phyloP scores from a whole-genome alignment of 352 stramenopile genomes.

The Pythium pyrilobum region DNA sequence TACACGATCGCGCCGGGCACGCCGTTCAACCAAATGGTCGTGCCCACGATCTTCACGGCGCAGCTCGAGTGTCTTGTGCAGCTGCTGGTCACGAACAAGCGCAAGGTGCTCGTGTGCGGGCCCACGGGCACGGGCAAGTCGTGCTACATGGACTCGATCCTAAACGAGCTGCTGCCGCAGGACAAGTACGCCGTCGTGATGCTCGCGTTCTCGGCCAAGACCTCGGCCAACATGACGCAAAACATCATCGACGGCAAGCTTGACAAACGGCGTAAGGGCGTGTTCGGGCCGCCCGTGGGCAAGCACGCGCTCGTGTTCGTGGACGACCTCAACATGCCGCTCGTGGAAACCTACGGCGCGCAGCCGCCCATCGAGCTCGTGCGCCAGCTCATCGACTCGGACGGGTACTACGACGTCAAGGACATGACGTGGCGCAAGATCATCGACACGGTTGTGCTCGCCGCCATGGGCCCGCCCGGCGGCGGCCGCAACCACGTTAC shows the following conservation, averaged over 20 bases:
- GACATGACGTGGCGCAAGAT: slow-evolving; percentile 91
- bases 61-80: slow-evolving; percentile 88
- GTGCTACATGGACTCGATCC: slow-evolving; percentile 86
- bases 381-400: slow-evolving; percentile 87
- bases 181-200: slow-evolving; percentile 85
- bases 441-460: slow-evolving; percentile 87
- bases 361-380: slow-evolving; percentile 92
- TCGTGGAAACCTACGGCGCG: slow-evolving; percentile 91
- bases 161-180: slow-evolving; percentile 73
- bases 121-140: slow-evolving; percentile 93
- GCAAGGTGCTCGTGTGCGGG: slow-evolving; percentile 88
- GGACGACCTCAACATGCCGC: slow-evolving; percentile 95
- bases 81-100: slow-evolving; percentile 72
- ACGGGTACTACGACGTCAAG: slow-evolving; percentile 92
- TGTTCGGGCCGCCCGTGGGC: slow-evolving; percentile 87
- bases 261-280: slow-evolving; percentile 89
- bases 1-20: slow-evolving; percentile 85
- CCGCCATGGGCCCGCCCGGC: slow-evolving; percentile 89
- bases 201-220: slow-evolving; percentile 92
- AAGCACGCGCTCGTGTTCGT: slow-evolving; percentile 89
- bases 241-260: slow-evolving; percentile 95
- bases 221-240: slow-evolving; percentile 92
- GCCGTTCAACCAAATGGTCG: slow-evolving; percentile 90
- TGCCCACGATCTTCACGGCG: slow-evolving; percentile 91
- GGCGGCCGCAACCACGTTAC: slow-evolving; percentile 89